phyloP scores from a whole-genome alignment of 169 alveolate species.

The Cryptosporidium viatorum region DNA sequence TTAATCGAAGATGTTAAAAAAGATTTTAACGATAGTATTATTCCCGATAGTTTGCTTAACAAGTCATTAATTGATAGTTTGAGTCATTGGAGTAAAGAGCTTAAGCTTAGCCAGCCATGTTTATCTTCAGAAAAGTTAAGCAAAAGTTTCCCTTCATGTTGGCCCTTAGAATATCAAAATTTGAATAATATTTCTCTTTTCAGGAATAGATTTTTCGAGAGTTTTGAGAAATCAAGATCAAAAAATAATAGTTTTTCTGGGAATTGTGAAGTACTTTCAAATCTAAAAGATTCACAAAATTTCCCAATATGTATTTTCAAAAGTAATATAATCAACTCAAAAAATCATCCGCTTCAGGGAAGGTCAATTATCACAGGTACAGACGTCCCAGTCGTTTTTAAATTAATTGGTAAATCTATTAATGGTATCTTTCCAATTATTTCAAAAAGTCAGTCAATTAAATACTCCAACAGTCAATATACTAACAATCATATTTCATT shows the following conservation, averaged over 20 bases:
- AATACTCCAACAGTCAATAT: neutral
- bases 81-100: conserved; percentile 21
- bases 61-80: conserved; percentile 6
- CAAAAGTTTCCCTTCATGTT: conserved; percentile 36
- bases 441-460: conserved; percentile 6
- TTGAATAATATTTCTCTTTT: conserved; percentile 7
- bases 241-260: conserved; percentile 11
- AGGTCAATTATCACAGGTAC: conserved; percentile 52
- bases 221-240: conserved; percentile 21
- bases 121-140: neutral
- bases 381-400: conserved; percentile 12
- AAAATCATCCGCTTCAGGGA: conserved; percentile 53
- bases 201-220: conserved; percentile 44
- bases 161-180: conserved; percentile 60
- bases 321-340: neutral
- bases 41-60: neutral
- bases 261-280: conserved; percentile 2
- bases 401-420: neutral
- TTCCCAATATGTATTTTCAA: conserved; percentile 57
- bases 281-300: neutral
- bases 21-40: neutral
- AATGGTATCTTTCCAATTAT: conserved; percentile 29
- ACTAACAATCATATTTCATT: neutral
- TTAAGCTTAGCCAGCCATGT: neutral
- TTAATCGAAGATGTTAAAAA: neutral